phyloP scores from a whole-genome alignment of 2,329 filamentous ascomycete genomes.

The Cordyceps cicadae region DNA sequence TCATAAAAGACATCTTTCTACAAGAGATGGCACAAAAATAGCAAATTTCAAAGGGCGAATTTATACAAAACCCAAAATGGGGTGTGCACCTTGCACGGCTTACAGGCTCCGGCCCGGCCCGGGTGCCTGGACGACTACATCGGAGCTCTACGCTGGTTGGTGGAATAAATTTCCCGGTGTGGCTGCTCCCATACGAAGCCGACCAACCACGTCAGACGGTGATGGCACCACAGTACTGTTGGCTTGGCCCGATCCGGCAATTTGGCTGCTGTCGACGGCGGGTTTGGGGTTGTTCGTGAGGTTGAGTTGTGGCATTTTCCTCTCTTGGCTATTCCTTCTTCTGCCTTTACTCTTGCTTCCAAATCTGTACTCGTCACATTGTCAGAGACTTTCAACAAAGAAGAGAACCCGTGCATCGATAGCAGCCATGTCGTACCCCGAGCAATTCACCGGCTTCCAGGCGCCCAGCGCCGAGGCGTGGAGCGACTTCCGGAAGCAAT shows the following conservation, averaged over 20 bases:
- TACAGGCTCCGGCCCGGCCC: background rate
- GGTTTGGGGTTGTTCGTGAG: background rate
- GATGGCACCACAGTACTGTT: background rate
- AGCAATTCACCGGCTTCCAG: conserved; percentile 55
- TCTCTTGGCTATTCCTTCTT: background rate
- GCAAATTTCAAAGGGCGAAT: no score
- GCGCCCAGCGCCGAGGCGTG: conserved; percentile 45
- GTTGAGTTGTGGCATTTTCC: background rate
- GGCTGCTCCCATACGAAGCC: background rate
- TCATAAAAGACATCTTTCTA: no score
- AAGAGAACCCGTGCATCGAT: no score
- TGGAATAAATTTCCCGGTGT: background rate
- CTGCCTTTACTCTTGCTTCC: background rate
- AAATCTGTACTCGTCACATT: background rate
- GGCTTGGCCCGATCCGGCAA: background rate
- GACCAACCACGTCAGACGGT: background rate
- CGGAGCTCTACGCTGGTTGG: background rate
- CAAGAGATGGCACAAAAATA: no score
- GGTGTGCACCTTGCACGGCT: background rate
- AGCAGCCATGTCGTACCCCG: conserved; percentile 36
- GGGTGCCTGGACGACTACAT: background rate
- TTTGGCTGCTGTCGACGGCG: background rate
- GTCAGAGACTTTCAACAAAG: background rate
- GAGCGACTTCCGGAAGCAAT: conserved; percentile 58
- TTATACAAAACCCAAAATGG: no score